Evolutionary conservation across 2,329 filamentous ascomycete species (phyloP), one percentile per base, ranked within the genome.

Genomic region (Exutisphaerella laricina): DNA sequence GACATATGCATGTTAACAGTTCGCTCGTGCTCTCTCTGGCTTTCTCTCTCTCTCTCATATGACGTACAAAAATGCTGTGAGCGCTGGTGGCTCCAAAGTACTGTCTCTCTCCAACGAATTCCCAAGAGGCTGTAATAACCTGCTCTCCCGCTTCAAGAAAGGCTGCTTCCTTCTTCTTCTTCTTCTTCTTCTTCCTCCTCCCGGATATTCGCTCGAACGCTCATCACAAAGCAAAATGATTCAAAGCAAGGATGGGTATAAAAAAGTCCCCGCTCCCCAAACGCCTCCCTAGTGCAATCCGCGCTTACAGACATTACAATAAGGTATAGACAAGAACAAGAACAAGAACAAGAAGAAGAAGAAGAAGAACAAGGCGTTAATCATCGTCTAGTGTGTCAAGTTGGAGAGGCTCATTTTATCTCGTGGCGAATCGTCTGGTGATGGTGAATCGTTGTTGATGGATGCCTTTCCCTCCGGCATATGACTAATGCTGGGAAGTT

Each of bases 371-470:
- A n/a, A n/a, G n/a, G n/a, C n/a, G n/a, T n/a, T 21, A 32, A 17
- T 36, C 35, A 41, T 48, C 41, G 42, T 48, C 28, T 44, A 61
- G 43, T 60, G 58, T 4, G 60, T 64, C 30, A 65, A 57, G 41
- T 64, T 62, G 12, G 62, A 64, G 14, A 65, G 51, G 49, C 60
- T 62, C 62, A 65, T 65, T 55, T 64, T 64, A 43, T 64, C 60
- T 51, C 58, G 58, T 17, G 62, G 62, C 25, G 62, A 64, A 43
- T 55, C 62, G 5, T 61, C 59, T 13, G 49, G 59, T 28, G 51
- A 54, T 25, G 45, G 52, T 36, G 51, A 49, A 44, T 61, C 57
- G 40, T 58, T 49, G 21, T 53, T 45, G 23, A 55, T 37, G 16
- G 29, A 25, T 4, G 41, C 35, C 42, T 49, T 41, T 28, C 47